Conservation (phyloP, 2,329 filamentous ascomycete genomes). For the Thelonectria discophora region DNA sequence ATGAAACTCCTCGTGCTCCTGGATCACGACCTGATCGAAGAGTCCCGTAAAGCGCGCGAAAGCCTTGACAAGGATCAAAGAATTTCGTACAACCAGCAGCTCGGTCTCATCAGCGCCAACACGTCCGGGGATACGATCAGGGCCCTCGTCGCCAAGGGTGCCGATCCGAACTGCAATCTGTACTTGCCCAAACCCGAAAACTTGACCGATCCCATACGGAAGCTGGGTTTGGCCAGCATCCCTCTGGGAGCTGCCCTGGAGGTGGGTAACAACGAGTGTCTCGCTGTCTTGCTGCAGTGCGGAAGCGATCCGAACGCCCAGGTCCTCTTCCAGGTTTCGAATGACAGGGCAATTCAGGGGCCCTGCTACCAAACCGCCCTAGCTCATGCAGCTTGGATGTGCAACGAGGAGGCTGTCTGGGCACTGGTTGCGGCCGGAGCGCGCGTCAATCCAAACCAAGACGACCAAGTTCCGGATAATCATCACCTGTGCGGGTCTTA, state of each 20-base stretch:
- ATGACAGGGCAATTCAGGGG: too few relatives aligned
- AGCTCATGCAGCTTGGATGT: neutral
- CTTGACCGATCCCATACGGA: too few relatives aligned
- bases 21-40: neutral
- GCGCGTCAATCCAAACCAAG: neutral
- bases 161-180: too few relatives aligned
- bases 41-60: neutral
- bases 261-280: neutral
- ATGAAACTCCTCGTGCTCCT: neutral
- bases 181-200: too few relatives aligned
- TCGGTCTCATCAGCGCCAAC: neutral
- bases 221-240: too few relatives aligned
- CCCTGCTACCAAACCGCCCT: neutral
- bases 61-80: neutral
- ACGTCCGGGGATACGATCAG: neutral
- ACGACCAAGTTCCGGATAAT: too few relatives aligned
- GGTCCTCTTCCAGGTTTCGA: neutral
- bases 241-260: neutral
- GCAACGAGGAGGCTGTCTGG: conserved; percentile 10
- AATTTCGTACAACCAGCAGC: neutral
- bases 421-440: conserved; percentile 6
- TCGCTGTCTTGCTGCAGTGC: neutral
- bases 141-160: neutral
- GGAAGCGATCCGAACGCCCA: neutral
- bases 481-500: too few relatives aligned